phyloP scores from a whole-genome alignment of 768 basidiomycete genomes.

The Royoungia palumana region DNA sequence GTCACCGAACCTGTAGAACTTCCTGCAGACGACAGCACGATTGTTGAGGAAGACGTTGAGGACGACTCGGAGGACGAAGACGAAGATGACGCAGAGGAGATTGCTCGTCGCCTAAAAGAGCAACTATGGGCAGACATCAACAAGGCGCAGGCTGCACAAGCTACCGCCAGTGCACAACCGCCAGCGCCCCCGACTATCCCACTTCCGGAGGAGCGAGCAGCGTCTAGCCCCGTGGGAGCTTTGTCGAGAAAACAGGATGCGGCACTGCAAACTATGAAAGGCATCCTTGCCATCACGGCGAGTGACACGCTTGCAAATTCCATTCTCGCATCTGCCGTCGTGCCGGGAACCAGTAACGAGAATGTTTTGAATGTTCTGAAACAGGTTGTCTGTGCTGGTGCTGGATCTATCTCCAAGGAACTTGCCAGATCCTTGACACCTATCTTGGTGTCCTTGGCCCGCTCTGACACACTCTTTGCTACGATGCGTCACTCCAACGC shows the following conservation, averaged over 20 bases:
- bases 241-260: slow-evolving; percentile 50
- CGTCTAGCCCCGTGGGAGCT: slow-evolving; percentile 8
- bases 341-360: slow-evolving; percentile 43
- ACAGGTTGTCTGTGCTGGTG: slow-evolving; percentile 42
- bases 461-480: slow-evolving; percentile 63
- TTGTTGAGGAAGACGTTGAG: slow-evolving; percentile 42
- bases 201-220: slow-evolving; percentile 5
- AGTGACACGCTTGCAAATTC: slow-evolving; percentile 55
- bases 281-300: slow-evolving; percentile 55
- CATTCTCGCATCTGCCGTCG: slow-evolving; percentile 47
- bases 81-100: slow-evolving; percentile 66
- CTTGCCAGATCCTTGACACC: slow-evolving; percentile 58
- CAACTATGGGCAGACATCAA: slow-evolving; percentile 76
- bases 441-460: slow-evolving; percentile 59
- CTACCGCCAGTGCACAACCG: slow-evolving; percentile 19
- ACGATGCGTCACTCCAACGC: slow-evolving; percentile 62
- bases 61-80: slow-evolving; percentile 57
- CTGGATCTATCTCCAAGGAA: slow-evolving; percentile 49
- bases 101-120: slow-evolving; percentile 69
- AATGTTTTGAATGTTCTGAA: slow-evolving; percentile 58
- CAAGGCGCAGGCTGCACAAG: slow-evolving; percentile 52
- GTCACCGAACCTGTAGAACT: not conserved
- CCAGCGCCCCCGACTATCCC: not conserved
- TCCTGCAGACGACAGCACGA: slow-evolving; percentile 26
- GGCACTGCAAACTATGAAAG: slow-evolving; percentile 60